A percentile compares a stretch with the other conserved stretches of the same genome.
These are phyloP conservation scores for Mollisiaceae sp. DNA, from an alignment of 2,329 filamentous ascomycete species.

Conservation along the genomic window DNA sequence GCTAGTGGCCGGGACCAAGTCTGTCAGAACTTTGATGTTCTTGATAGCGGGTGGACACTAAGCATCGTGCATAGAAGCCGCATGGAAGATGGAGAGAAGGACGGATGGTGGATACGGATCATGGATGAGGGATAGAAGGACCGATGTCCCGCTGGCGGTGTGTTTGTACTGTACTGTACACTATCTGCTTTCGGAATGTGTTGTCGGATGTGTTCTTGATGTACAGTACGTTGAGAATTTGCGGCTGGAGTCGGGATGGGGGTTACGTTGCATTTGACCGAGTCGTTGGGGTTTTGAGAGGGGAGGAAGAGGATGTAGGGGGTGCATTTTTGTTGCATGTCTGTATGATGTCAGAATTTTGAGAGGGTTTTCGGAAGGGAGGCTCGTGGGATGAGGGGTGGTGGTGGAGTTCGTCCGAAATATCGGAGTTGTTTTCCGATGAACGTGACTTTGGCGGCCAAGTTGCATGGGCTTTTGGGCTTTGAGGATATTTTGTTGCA, in stretches of 20 bases:
- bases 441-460: background rate
- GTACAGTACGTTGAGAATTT: background rate
- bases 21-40: background rate
- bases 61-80: slow-evolving; percentile 9
- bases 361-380: background rate
- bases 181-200: background rate
- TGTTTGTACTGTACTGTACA: background rate
- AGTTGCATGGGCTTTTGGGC: background rate
- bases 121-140: background rate
- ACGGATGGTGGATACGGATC: background rate
- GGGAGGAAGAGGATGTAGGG: background rate
- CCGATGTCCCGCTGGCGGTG: background rate
- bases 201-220: background rate
- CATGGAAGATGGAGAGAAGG: background rate
- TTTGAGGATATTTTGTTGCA: background rate
- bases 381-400: background rate
- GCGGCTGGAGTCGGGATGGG: background rate
- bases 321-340: background rate
- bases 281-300: background rate
- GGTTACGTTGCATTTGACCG: background rate
- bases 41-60: background rate
- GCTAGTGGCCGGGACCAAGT: background rate
- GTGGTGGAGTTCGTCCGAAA: background rate
- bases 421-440: background rate
- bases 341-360: background rate